Conservation (phyloP, 495 filamentous ascomycete species). For the Aspergillus haitiensis region DNA sequence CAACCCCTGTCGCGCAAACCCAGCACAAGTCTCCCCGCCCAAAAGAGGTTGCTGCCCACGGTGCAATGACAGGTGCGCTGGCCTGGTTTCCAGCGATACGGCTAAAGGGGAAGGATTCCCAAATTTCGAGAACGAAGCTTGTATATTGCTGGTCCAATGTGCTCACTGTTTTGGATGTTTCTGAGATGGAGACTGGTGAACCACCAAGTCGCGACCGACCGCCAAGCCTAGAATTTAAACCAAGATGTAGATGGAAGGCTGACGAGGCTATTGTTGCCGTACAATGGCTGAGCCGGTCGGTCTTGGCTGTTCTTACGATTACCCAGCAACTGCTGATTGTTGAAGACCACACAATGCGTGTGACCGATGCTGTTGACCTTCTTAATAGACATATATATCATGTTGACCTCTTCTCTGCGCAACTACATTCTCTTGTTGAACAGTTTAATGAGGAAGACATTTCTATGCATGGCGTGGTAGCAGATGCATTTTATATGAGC, state of each 20-base stretch:
- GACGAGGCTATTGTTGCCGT: constrained; percentile 96
- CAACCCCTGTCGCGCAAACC: constrained; percentile 91
- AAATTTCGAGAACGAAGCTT: constrained; percentile 64
- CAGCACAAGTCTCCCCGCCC: constrained; percentile 89
- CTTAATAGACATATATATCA: constrained; percentile 92
- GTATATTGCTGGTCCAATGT: constrained; percentile 98
- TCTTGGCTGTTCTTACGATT: constrained; percentile 86
- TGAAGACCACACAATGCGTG: constrained; percentile 81
- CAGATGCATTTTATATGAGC: constrained; percentile 97
- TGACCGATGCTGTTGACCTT: constrained; percentile 92
- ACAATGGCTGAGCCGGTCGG: constrained; percentile 94
- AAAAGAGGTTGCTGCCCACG: constrained; percentile 85
- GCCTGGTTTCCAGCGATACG: constrained; percentile 98
- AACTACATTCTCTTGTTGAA: constrained; percentile 81
- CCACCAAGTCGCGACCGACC: constrained; percentile 65
- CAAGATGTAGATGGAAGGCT: constrained; percentile 86
- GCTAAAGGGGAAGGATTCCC: constrained; percentile 69
- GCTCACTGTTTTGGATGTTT: constrained; percentile 85
- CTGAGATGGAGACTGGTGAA: constrained; percentile 64
- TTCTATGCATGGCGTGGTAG: constrained; percentile 92
- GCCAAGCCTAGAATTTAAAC: constrained; percentile 72
- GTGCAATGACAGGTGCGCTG: constrained; percentile 86
- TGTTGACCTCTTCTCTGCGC: constrained; percentile 78
- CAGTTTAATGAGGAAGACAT: constrained; percentile 83
- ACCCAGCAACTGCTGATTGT: constrained; percentile 90